Evolutionary conservation across 1,284 basidiomycete genomes (phyloP), one percentile per base, ranked within the genome.

Genomic region (Trichosporon faecale): DNA sequence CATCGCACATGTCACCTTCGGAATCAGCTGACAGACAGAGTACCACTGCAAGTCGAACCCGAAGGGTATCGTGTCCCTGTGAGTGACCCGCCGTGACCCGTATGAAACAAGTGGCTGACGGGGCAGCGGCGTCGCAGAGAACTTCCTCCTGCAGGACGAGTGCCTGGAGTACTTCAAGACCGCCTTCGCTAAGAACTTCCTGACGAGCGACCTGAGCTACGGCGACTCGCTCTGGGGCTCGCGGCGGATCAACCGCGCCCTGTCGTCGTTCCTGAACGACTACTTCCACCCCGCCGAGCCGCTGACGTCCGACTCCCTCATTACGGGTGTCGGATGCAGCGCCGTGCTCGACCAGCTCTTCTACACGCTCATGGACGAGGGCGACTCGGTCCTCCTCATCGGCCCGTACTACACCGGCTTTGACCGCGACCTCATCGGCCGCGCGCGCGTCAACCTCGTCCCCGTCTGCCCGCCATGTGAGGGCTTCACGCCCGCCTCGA

Each of bases 41-140:
- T 82, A 82, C 68, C 75, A 82, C 71, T 80, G 78, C 71, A 73
- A 74, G 68, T 60, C 57, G 16, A 84, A 82, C 70, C 82, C 83
- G 1, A 73, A 76, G 14, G 84, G 84, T 2, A 83, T 84, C 65
- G 80, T 84, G n/a, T 84, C 83, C 4, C 74, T 84, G 73, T 76
- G 52, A 65, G 74, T 63, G 8, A n/a, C 18, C 11, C 7, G 52
- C 52, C 25, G 23, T 18, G 3, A 14, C 8, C 5, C 5, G 12
- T 18, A 16, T 14, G 35, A n/a, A 4, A 2, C 16, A 12, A 18
- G 2, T 2, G 44, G 57, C 71, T 70, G 63, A 74, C 60, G 11
- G n/a, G 3, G 23, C 70, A 77, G 76, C 16, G 84, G 84, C n/a
- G 82, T 84, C 1, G 84, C 84, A 1, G 84, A 85, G 74, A 85